Evolutionary conservation across 192 early-diverging fungal species (phyloP).

Genomic region (Kickxella alabastrina): DNA sequence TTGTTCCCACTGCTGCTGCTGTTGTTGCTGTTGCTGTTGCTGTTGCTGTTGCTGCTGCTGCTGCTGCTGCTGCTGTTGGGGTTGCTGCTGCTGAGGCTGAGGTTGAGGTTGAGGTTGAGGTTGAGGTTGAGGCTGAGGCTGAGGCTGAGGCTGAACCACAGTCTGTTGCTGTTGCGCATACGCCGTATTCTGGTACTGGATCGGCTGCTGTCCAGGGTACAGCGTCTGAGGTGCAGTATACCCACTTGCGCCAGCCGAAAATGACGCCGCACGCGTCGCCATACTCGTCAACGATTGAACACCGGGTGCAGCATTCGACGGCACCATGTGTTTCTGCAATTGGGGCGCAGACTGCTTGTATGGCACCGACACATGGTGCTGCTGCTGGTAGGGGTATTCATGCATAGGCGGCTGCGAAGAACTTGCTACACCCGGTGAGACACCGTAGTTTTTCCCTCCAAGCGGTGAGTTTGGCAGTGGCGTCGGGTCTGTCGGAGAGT

Average conservation of each 20-base stretch:
- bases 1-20: slow-evolving; percentile 6
- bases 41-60: slow-evolving; percentile 1
- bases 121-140: slow-evolving; percentile 7
- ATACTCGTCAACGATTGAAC: slow-evolving; percentile 30
- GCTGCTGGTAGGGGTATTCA: slow-evolving; percentile 16
- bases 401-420: too few relatives aligned
- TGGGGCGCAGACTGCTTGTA: background rate
- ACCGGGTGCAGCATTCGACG: slow-evolving; percentile 39
- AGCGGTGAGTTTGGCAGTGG: slow-evolving; percentile 16
- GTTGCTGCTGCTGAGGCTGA: background rate
- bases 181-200: background rate
- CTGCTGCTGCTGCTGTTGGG: slow-evolving; percentile 9
- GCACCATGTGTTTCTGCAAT: slow-evolving; percentile 41
- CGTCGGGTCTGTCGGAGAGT: slow-evolving; percentile 32
- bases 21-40: slow-evolving; percentile 4
- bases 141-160: slow-evolving; percentile 8
- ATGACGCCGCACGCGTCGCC: slow-evolving; percentile 45
- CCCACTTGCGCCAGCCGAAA: slow-evolving; percentile 21
- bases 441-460: too few relatives aligned
- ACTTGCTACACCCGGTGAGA: too few relatives aligned
- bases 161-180: slow-evolving; percentile 11
- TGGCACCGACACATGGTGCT: slow-evolving; percentile 13
- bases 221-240: too few relatives aligned
- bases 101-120: slow-evolving; percentile 6
- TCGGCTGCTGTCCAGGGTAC: background rate